These are phyloP conservation scores for Populus davidiana DNA, from an alignment of 345 rosid species.

Conservation along the genomic window DNA sequence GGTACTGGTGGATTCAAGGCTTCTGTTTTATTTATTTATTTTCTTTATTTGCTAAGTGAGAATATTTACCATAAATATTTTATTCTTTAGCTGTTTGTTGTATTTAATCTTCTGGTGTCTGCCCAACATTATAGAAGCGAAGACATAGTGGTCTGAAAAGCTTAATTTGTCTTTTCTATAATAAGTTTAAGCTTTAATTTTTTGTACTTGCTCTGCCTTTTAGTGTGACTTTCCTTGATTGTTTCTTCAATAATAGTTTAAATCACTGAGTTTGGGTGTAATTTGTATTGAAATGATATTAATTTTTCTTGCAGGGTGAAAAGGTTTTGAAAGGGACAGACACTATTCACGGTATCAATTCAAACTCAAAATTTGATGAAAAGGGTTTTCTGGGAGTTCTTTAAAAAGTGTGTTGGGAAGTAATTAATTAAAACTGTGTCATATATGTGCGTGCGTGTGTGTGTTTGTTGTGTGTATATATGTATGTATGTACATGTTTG, in stretches of 20 bases:
- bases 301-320: constrained; percentile 62
- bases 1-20: neutral
- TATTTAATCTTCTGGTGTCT: constrained; percentile 22
- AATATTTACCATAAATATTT: constrained; percentile 20
- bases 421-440: constrained; percentile 21
- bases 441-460: no score
- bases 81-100: constrained; percentile 28
- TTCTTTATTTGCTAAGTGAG: constrained; percentile 25
- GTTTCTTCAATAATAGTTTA: constrained; percentile 23
- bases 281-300: constrained; percentile 27
- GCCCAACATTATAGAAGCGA: constrained; percentile 37
- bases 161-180: constrained; percentile 64
- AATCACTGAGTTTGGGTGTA: constrained; percentile 6
- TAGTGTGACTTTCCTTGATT: constrained; percentile 35
- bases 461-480: no score
- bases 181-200: constrained; percentile 15
- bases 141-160: constrained; percentile 53
- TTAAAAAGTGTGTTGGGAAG: constrained; percentile 15
- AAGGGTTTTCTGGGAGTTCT: constrained; percentile 39
- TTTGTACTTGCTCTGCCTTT: constrained; percentile 35
- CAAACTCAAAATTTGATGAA: constrained; percentile 30
- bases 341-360: constrained; percentile 62
- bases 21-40: neutral
- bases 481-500: no score
- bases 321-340: constrained; percentile 82